Evolutionary conservation across 495 filamentous ascomycete species (phyloP), one percentile per base, ranked within the genome.

Genomic region (Evansstolkia leycettana): DNA sequence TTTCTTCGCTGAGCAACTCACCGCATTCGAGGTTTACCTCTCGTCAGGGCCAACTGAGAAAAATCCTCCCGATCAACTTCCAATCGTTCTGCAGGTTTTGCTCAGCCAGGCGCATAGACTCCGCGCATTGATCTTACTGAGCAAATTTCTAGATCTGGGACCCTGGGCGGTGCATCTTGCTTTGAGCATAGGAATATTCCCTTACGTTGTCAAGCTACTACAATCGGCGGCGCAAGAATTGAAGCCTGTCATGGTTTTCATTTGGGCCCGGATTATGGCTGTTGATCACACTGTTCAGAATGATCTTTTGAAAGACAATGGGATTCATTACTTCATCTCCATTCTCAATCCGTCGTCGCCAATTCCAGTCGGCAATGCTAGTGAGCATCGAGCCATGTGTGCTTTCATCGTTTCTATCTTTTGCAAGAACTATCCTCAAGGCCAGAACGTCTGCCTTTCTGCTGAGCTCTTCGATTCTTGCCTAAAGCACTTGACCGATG

Each of bases 191-290:
- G 90, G 90, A 18, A 99, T 99, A 32, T 99, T 99, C 57, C 90
- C 90, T 0, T 99, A 99, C 45, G 90, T 99, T 5, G 67, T 96
- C 12, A 96, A 96, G 53, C 67, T 99, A 24, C 66, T 99, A 16
- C 92, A 96, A 50, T 96, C 92, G 6, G 87, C 89, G 31, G 90
- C 90, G 0, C 72, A 84, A 31, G 90, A 99, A 53, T 62, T 99
- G 33, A 96, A 96, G 50, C 88, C 90, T 1, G 88, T 95, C 17
- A 95, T 99, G 89, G 87, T 99, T 13, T 99, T 96, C 58, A 99
- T 99, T 41, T 99, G 90, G 90, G 86, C 92, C 8, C 74, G 90
- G 33, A 88, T 99, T 25, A 77, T 99, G 43, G 90, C 90, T 26
- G 92, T 99, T 13, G 90, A 96, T 45, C 75, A 87, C 39, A 82